phyloP scores from a whole-genome alignment of 2,329 filamentous ascomycete species.

The Celoporthe dispersa region DNA sequence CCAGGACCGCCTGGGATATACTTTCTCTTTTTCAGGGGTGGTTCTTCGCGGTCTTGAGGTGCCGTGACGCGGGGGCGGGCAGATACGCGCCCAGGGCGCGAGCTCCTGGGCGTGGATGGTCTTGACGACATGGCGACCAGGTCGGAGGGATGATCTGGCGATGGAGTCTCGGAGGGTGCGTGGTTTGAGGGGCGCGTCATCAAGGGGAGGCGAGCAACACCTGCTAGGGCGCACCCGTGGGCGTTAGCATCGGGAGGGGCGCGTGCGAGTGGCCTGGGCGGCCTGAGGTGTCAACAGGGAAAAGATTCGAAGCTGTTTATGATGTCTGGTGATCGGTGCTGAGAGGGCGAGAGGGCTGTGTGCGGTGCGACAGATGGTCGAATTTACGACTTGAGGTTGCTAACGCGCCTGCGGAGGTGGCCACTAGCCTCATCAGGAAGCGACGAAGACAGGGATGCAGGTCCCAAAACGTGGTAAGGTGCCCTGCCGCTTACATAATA shows the following conservation, averaged over 20 bases:
- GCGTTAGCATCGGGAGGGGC: constrained; percentile 26
- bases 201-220: constrained; percentile 28
- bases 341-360: constrained; percentile 15
- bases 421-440: constrained; percentile 19
- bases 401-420: constrained; percentile 21
- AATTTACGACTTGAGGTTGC: constrained; percentile 28
- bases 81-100: constrained; percentile 41
- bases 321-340: constrained; percentile 16
- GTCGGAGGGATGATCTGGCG: background rate
- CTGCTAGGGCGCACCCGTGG: constrained; percentile 19
- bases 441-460: constrained; percentile 31
- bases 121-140: constrained; percentile 26
- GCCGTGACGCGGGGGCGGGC: constrained; percentile 41
- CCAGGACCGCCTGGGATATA: constrained; percentile 88
- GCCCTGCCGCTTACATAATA: constrained; percentile 7
- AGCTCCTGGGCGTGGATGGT: constrained; percentile 28
- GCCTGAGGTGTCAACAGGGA: background rate
- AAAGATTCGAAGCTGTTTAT: constrained; percentile 2
- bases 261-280: constrained; percentile 16
- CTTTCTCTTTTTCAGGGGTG: constrained; percentile 70
- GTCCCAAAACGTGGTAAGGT: constrained; percentile 11
- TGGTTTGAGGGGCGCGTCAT: constrained; percentile 26
- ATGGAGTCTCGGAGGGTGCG: constrained; percentile 8
- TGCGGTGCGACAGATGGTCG: constrained; percentile 27
- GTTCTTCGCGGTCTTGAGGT: constrained; percentile 51